Base-by-base conservation (phyloP, 805 yeast genomes). In the Diddensiella santjacobensis region DNA sequence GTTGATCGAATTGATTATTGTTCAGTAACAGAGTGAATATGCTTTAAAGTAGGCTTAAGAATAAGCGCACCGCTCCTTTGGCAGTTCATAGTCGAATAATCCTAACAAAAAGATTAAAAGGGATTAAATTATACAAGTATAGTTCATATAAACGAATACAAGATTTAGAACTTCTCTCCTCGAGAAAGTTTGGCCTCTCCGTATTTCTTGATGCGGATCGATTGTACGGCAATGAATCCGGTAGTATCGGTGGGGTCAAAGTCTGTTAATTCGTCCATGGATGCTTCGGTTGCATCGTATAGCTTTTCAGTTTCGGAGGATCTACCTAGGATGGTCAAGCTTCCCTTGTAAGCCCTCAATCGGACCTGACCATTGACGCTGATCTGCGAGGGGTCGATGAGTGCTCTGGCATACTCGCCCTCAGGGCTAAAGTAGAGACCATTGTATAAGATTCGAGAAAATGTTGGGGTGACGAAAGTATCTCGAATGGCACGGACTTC, bases 371-470 rank as follows among this genome's bases (percentile, higher is more conserved):
- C 99, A 67, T 93, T 93, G 63, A 93, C 98, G 49, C 96, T 84
- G 61, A 74, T 79, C 74, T 93, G 99, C 35, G 98, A 90, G 51
- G 97, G 96, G 53, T 80, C 81, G 62, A 93, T 93, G 42, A 58
- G 45, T 22, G 68, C 64, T 74, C 97, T 86, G 65, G 88, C 84
- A 69, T 83, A 93, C 73, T 91, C 99, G 71, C 96, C 87, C 77
- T 93, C 99, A 67, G 99, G 99, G 40, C 96, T 83, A 79, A 88
- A 93, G 78, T 91, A 93, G 79, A 91, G 81, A 71, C 99, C 99
- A 70, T 93, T 93, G 81, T 93, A 93, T 58, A 93, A 78, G 66
- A 87, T 77, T 69, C 83, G 86, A 55, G 98, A 81, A 77, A 88
- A 90, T 45, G 89, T 71, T 62, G 95, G 86, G 38, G 99, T 89